A percentile compares a stretch with the other conserved stretches of the same genome.
Conservation (phyloP, 352 stramenopile genomes). For the Globisporangium perplexum region DNA sequence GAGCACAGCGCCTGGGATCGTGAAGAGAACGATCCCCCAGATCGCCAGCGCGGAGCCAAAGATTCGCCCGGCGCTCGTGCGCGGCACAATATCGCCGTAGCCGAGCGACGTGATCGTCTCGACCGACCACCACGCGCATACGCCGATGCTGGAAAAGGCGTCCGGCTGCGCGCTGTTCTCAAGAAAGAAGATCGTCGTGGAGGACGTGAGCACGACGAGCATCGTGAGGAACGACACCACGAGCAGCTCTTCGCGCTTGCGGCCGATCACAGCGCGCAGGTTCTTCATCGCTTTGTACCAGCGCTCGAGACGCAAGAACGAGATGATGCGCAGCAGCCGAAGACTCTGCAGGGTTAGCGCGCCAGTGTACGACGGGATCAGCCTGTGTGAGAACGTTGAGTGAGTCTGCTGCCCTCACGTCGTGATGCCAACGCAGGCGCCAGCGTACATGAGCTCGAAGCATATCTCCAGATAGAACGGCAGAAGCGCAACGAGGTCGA, state of each 20-base stretch:
- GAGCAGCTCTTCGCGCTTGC: slow-evolving; percentile 58
- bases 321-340: slow-evolving; percentile 51
- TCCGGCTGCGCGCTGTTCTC: slow-evolving; percentile 43
- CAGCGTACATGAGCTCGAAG: slow-evolving; percentile 30
- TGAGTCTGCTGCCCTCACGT: not conserved
- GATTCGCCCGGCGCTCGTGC: slow-evolving; percentile 29
- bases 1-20: slow-evolving; percentile 51
- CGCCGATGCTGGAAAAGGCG: slow-evolving; percentile 42
- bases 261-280: slow-evolving; percentile 39
- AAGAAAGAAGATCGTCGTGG: slow-evolving; percentile 59
- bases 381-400: slow-evolving; percentile 4
- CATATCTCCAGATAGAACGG: slow-evolving; percentile 60
- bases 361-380: slow-evolving; percentile 26
- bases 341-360: slow-evolving; percentile 46
- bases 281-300: slow-evolving; percentile 62
- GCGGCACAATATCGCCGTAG: slow-evolving; percentile 55
- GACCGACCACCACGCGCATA: slow-evolving; percentile 51
- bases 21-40: slow-evolving; percentile 57
- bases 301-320: slow-evolving; percentile 50
- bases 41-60: slow-evolving; percentile 42
- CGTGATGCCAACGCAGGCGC: slow-evolving; percentile 2
- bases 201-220: slow-evolving; percentile 49
- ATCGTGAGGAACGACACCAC: slow-evolving; percentile 55
- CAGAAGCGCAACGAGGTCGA: slow-evolving; percentile 45
- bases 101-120: slow-evolving; percentile 67